A percentile compares a stretch with the other conserved stretches of the same genome.
phyloP scores from a whole-genome alignment of 2,329 filamentous ascomycete genomes.

The Ascochyta fabae region DNA sequence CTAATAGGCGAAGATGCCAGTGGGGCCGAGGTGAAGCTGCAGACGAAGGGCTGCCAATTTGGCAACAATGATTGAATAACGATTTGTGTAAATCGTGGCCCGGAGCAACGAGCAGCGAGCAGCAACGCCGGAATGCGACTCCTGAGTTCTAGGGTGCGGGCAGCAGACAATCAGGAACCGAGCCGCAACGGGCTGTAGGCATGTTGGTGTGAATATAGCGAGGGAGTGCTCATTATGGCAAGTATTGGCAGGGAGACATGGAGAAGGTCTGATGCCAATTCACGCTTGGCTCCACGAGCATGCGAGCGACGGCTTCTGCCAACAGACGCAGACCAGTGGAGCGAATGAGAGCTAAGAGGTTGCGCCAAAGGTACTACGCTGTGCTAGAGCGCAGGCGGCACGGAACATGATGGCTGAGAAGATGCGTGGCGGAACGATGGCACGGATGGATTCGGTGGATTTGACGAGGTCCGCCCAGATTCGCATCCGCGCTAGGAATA shows the following conservation, averaged over 20 bases:
- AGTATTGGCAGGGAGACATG: constrained; percentile 40
- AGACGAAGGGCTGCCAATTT: constrained; percentile 35
- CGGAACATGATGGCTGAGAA: constrained; percentile 34
- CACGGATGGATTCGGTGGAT: constrained; percentile 16
- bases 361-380: constrained; percentile 29
- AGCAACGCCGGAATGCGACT: constrained; percentile 40
- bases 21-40: constrained; percentile 42
- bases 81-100: constrained; percentile 41
- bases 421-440: constrained; percentile 30
- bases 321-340: constrained; percentile 28
- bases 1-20: constrained; percentile 33
- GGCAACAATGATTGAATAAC: constrained; percentile 37
- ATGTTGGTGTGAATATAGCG: constrained; percentile 40
- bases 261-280: constrained; percentile 30
- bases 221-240: constrained; percentile 42
- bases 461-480: constrained; percentile 28
- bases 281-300: constrained; percentile 25
- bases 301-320: constrained; percentile 29
- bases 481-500: constrained; percentile 24
- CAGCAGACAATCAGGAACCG: constrained; percentile 37
- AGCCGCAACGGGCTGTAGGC: constrained; percentile 38
- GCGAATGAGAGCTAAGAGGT: constrained; percentile 25
- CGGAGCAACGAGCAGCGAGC: constrained; percentile 38
- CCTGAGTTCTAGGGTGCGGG: constrained; percentile 35
- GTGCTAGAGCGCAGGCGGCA: constrained; percentile 38